These are phyloP conservation scores for Xylaria sp. DNA, from an alignment of 2,329 filamentous ascomycete genomes.

Conservation along the genomic window DNA sequence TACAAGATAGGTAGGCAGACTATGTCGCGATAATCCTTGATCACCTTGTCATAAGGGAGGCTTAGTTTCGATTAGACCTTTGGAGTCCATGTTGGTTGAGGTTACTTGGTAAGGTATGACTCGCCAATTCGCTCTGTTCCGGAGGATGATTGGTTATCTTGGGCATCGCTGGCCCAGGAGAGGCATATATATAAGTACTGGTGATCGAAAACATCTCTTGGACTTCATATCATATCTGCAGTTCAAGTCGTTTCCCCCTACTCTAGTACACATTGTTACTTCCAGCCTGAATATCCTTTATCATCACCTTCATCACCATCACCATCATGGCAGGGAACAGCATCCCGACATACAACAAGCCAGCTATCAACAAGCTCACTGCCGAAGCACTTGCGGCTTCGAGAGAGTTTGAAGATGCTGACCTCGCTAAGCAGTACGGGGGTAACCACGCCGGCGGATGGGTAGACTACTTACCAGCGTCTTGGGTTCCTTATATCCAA, in stretches of 20 bases:
- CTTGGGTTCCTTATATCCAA: slow-evolving; percentile 51
- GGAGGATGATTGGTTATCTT: slow-evolving; percentile 13
- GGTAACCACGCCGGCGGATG: slow-evolving; percentile 49
- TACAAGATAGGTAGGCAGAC: slow-evolving; percentile 28
- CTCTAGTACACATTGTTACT: not conserved
- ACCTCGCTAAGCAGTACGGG: slow-evolving; percentile 48
- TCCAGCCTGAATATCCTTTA: not conserved
- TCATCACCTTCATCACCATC: slow-evolving; percentile 2
- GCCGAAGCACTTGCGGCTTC: slow-evolving; percentile 3
- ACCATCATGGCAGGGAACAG: slow-evolving; percentile 28
- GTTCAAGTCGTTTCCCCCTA: not conserved
- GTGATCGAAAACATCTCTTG: slow-evolving; percentile 4
- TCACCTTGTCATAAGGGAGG: slow-evolving; percentile 10
- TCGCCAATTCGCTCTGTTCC: not conserved
- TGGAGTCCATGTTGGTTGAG: not conserved
- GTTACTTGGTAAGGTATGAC: slow-evolving; percentile 13
- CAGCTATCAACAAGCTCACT: slow-evolving; percentile 32
- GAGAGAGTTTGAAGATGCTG: slow-evolving; percentile 35
- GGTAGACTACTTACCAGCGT: slow-evolving; percentile 48
- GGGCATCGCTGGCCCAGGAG: not conserved
- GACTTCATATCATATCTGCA: not conserved
- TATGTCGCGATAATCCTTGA: slow-evolving; percentile 4
- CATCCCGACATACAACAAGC: slow-evolving; percentile 35
- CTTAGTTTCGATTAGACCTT: slow-evolving; percentile 17
- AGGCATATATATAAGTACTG: slow-evolving; percentile 21